Base-by-base conservation (phyloP, 1,139 yeast genomes). In the Blastobotrys illinoisensis region DNA sequence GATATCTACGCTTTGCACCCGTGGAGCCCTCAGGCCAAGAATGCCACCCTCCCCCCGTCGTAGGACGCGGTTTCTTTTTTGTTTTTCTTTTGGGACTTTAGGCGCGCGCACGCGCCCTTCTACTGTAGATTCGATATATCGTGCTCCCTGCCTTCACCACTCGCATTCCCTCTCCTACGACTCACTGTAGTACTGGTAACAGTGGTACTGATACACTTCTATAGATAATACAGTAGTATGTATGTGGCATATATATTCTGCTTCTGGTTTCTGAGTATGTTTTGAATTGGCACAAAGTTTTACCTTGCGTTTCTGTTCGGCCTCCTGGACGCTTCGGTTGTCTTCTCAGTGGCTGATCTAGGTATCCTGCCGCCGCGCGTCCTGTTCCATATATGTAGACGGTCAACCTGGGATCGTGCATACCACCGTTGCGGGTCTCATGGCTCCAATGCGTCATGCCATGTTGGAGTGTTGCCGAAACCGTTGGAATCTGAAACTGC, bases 381-480 rank as follows among this genome's bases (percentile, higher is more conserved):
- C 40, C 40, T 32, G 40, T 32, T 32, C 40, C 40, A 32, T 32
- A 7, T 32, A 32, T 32, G 40, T 32, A 11, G 40, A 32, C 40
- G 16, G 40, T 32, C 40, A 44, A 43, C 46, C 24, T 44, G 46
- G 46, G 46, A 44, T 20, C 46, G 46, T 21, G 46, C 46, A 44
- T 44, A 20, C 24, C 46, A 44, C 46, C 23, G 45, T 20, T 21
- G 46, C 46, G 46, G 46, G 21, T 44, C 21, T 44, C 36, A 24
- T 24, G 14, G 20, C 23, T 46, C 36, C 40, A 32, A 32, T 32
- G 40, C 40, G 40, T 32, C 40, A 32, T 32, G 40, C 40, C 40
- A 32, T 11, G 40, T 7, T 32, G 16, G 40, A 32, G 40, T 13
- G 40, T n/a, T 32, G 16, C 40, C 40, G 40, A 32, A 32, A 32